phyloP scores from a whole-genome alignment of 1,284 basidiomycete species.

The Spongispora temasekensis region DNA sequence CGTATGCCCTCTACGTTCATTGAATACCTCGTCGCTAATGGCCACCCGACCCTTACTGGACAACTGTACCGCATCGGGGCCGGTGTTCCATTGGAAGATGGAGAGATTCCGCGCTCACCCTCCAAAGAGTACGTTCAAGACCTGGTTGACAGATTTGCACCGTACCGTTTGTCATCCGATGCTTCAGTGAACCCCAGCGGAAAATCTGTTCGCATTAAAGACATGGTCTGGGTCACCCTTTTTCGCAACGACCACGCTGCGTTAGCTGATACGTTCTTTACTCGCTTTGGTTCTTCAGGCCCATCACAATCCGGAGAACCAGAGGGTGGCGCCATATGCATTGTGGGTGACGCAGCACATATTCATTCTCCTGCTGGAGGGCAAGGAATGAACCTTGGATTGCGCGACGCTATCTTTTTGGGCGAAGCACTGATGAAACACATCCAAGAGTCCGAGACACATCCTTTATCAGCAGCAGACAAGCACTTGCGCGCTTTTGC shows the following conservation, averaged over 20 bases:
- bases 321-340: constrained; percentile 12
- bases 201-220: not conserved
- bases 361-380: constrained; percentile 48
- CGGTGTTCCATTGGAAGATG: constrained; percentile 32
- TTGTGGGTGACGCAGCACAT: constrained; percentile 48
- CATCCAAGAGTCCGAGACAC: constrained; percentile 6
- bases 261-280: constrained; percentile 32
- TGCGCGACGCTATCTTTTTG: constrained; percentile 43
- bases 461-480: not conserved
- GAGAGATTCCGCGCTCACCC: constrained; percentile 32
- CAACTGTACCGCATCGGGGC: constrained; percentile 37
- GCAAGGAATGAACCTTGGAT: constrained; percentile 50
- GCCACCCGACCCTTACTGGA: constrained; percentile 8
- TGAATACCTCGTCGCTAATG: constrained; percentile 16
- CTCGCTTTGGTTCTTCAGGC: constrained; percentile 21
- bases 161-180: constrained; percentile 9
- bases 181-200: not conserved
- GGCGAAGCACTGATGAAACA: constrained; percentile 27
- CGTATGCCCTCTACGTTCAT: constrained; percentile 30
- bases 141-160: constrained; percentile 31
- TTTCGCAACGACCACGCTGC: constrained; percentile 40
- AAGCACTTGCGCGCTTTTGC: not conserved
- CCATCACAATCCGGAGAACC: constrained; percentile 16
- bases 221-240: constrained; percentile 39
- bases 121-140: constrained; percentile 39